Conservation (phyloP, 2,329 filamentous ascomycete species). For the Cladosporium sp. region DNA sequence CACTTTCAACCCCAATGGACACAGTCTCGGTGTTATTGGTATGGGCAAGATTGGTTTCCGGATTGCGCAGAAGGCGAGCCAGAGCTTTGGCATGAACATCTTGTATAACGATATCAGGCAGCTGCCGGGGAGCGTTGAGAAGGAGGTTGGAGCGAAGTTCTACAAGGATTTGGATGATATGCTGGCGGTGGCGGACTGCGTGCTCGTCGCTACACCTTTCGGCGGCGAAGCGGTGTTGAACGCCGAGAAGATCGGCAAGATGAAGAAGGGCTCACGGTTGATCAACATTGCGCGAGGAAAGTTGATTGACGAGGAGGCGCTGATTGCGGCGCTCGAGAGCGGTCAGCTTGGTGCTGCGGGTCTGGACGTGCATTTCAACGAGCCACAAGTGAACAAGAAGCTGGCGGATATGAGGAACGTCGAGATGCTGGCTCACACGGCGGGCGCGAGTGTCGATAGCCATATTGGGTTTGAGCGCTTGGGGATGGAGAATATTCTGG, state of each 20-base stretch:
- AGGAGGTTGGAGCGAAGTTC: constrained; percentile 55
- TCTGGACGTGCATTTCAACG: constrained; percentile 65
- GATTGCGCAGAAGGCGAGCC: constrained; percentile 60
- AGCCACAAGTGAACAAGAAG: constrained; percentile 57
- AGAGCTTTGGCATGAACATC: constrained; percentile 68
- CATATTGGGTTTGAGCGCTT: constrained; percentile 47
- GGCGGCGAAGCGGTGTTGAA: constrained; percentile 54
- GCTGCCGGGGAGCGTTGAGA: constrained; percentile 50
- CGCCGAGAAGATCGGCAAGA: constrained; percentile 49
- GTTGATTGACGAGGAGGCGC: constrained; percentile 65
- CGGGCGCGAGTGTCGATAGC: constrained; percentile 42
- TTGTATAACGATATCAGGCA: constrained; percentile 63
- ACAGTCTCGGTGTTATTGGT: constrained; percentile 67
- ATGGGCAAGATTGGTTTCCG: constrained; percentile 57
- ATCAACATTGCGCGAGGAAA: constrained; percentile 68
- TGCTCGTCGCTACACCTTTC: constrained; percentile 64
- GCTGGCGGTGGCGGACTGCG: constrained; percentile 58
- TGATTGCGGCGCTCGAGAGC: constrained; percentile 60
- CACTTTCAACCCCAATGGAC: constrained; percentile 46
- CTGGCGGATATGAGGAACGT: constrained; percentile 46
- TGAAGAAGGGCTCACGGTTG: constrained; percentile 60
- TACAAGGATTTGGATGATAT: constrained; percentile 57
- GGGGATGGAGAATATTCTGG: constrained; percentile 44
- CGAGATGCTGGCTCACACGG: constrained; percentile 44
- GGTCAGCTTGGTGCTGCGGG: constrained; percentile 57